These are phyloP conservation scores for Sporothrix sp. DNA, from an alignment of 2,329 filamentous ascomycete genomes.

Conservation along the genomic window DNA sequence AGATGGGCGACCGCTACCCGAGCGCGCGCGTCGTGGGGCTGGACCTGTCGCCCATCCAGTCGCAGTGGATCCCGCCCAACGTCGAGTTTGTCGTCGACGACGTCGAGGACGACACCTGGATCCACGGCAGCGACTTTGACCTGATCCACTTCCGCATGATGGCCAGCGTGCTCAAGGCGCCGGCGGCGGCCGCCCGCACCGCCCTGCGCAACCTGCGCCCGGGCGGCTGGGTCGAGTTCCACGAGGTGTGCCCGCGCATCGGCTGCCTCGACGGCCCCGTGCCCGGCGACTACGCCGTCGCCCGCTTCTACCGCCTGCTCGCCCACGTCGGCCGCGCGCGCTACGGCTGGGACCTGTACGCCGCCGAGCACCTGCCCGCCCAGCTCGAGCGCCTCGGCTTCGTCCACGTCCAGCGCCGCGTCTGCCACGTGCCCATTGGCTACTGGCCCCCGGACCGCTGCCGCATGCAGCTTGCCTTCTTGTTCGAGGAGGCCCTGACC, in stretches of 20 bases:
- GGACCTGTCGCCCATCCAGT: conserved; percentile 36
- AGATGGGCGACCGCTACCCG: conserved; percentile 15
- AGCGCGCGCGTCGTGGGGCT: conserved; percentile 36
- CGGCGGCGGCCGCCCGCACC: conserved; percentile 26
- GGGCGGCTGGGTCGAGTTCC: conserved; percentile 34
- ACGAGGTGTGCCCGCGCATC: conserved; percentile 22
- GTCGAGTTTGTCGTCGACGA: conserved; percentile 18
- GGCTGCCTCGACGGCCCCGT: conserved; percentile 23
- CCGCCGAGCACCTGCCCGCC: conserved; percentile 20
- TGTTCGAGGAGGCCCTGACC: conserved; percentile 30
- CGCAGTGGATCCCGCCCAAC: conserved; percentile 34
- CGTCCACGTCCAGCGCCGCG: conserved; percentile 24
- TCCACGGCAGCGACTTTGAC: conserved; percentile 42
- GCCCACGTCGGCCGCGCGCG: conserved; percentile 15
- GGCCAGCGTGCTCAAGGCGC: conserved; percentile 42
- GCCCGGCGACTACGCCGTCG: conserved; percentile 20
- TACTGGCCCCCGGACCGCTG: conserved; percentile 24
- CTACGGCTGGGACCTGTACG: conserved; percentile 22
- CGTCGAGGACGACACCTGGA: conserved; percentile 42
- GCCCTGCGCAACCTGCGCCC: conserved; percentile 30
- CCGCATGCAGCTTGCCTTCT: conserved; percentile 26
- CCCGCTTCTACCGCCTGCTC: conserved; percentile 18
- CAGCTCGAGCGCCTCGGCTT: conserved; percentile 27
- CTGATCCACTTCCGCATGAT: conserved; percentile 51
- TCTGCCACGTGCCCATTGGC: conserved; percentile 25